Conservation (phyloP, 2,329 filamentous ascomycete genomes). For the Sclerotiophoma versabilis region DNA sequence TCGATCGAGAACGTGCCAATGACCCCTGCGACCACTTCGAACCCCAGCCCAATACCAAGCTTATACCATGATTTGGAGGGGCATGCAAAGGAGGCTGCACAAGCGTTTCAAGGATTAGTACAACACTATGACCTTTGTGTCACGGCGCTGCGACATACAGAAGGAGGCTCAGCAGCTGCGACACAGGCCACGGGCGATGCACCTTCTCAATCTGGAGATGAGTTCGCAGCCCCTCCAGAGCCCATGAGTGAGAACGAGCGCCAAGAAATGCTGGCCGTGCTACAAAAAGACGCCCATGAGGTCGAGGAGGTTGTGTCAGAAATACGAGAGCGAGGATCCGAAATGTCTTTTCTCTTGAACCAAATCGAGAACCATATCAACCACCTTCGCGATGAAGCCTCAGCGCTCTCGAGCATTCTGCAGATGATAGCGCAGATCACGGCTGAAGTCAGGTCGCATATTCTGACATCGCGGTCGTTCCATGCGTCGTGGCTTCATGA, state of each 20-base stretch:
- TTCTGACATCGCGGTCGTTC: slow-evolving; percentile 71
- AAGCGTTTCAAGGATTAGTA: slow-evolving; percentile 79
- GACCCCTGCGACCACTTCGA: slow-evolving; percentile 39
- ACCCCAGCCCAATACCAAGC: slow-evolving; percentile 52
- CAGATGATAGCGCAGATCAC: slow-evolving; percentile 72
- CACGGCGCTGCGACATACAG: slow-evolving; percentile 87
- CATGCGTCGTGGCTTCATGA: slow-evolving; percentile 69
- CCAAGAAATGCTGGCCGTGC: slow-evolving; percentile 80
- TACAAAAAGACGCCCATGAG: slow-evolving; percentile 72
- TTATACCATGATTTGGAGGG: slow-evolving; percentile 66
- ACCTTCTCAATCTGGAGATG: slow-evolving; percentile 34
- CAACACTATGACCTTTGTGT: slow-evolving; percentile 93
- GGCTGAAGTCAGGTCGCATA: slow-evolving; percentile 68
- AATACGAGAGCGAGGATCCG: slow-evolving; percentile 75
- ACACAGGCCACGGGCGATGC: slow-evolving; percentile 51
- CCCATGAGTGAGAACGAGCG: slow-evolving; percentile 79
- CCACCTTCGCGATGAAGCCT: slow-evolving; percentile 62
- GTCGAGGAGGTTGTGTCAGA: slow-evolving; percentile 69
- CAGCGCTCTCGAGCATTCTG: slow-evolving; percentile 68
- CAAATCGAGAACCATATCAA: slow-evolving; percentile 70
- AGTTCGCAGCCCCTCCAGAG: slow-evolving; percentile 61
- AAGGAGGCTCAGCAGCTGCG: slow-evolving; percentile 62
- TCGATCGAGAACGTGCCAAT: slow-evolving; percentile 45
- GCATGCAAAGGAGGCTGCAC: slow-evolving; percentile 83
- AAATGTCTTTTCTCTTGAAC: slow-evolving; percentile 76